Evolutionary conservation across 352 stramenopile species (phyloP).

Genomic region (Pythium vanterpoolii): DNA sequence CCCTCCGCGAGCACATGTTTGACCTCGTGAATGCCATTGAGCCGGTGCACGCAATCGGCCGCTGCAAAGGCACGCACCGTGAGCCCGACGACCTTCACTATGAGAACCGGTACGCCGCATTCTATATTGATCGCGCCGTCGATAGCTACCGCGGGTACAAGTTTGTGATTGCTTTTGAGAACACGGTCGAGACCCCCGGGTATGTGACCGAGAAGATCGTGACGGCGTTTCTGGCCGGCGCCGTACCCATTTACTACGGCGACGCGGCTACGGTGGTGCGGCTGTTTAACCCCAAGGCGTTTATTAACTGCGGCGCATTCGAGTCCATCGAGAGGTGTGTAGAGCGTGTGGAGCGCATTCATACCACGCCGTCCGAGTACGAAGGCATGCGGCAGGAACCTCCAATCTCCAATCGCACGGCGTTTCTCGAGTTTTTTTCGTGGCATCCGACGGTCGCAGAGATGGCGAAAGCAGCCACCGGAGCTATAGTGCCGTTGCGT

Average conservation of each 20-base stretch:
- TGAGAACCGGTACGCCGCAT: neutral
- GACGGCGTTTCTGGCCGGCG: conserved; percentile 49
- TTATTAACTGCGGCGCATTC: conserved; percentile 52
- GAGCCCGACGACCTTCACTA: neutral
- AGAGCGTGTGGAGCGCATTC: conserved; percentile 29
- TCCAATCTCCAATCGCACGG: conserved; percentile 27
- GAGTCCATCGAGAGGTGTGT: conserved; percentile 33
- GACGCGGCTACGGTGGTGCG: conserved; percentile 30
- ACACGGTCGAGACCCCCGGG: conserved; percentile 25
- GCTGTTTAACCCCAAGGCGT: conserved; percentile 45
- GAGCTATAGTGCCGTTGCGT: neutral
- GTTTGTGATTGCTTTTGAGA: conserved; percentile 68
- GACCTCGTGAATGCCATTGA: conserved; percentile 38
- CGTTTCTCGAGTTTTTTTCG: conserved; percentile 37
- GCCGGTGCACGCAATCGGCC: conserved; percentile 41
- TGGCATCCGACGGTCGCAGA: conserved; percentile 38
- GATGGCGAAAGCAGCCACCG: neutral
- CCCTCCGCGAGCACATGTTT: conserved; percentile 48
- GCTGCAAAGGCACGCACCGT: conserved; percentile 29
- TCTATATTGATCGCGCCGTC: conserved; percentile 14
- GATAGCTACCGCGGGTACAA: conserved; percentile 29
- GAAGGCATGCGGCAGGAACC: conserved; percentile 24
- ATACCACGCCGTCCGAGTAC: conserved; percentile 32
- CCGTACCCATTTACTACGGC: conserved; percentile 51
- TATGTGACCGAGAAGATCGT: conserved; percentile 71